Conservation (phyloP, 2,329 filamentous ascomycete species). For the Penicillium sp. region DNA sequence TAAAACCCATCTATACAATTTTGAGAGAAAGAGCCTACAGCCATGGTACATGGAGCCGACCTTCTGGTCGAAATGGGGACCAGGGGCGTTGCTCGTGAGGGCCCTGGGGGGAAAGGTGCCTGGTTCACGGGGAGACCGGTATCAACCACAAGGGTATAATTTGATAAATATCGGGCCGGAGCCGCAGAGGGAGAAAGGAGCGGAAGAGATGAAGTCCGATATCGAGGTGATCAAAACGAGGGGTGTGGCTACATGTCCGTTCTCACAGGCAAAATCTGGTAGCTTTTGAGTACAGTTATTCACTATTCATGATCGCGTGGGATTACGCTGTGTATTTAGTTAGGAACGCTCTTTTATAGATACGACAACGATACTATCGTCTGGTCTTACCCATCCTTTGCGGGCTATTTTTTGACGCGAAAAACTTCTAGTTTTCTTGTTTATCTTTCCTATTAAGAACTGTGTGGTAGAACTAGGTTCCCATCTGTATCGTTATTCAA, state of each 20-base stretch:
- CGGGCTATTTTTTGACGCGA: too few species aligned
- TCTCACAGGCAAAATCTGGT: slow-evolving; percentile 15
- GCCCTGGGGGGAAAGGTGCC: slow-evolving; percentile 27
- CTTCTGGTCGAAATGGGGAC: slow-evolving; percentile 24
- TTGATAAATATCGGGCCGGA: slow-evolving; percentile 25
- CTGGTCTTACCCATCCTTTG: too few species aligned
- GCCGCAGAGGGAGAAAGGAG: slow-evolving; percentile 17
- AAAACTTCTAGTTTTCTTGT: too few species aligned
- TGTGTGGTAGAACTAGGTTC: too few species aligned
- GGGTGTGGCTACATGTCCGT: slow-evolving; percentile 20
- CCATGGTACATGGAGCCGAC: slow-evolving; percentile 35
- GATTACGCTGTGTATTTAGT: background rate
- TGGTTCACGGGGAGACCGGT: slow-evolving; percentile 12
- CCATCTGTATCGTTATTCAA: too few species aligned
- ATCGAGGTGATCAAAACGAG: slow-evolving; percentile 17
- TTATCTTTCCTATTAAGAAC: too few species aligned
- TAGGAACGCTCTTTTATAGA: too few species aligned
- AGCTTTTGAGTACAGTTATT: too few species aligned
- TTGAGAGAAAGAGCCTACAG: slow-evolving; percentile 20
- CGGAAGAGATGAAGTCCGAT: slow-evolving; percentile 19
- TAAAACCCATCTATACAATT: slow-evolving; percentile 15
- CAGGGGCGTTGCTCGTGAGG: slow-evolving; percentile 19
- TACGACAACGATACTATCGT: too few species aligned
- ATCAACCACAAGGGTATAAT: slow-evolving; percentile 21
- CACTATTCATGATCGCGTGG: too few species aligned